phyloP scores from a whole-genome alignment of 805 yeast genomes.

The Saturnispora saitoi region DNA sequence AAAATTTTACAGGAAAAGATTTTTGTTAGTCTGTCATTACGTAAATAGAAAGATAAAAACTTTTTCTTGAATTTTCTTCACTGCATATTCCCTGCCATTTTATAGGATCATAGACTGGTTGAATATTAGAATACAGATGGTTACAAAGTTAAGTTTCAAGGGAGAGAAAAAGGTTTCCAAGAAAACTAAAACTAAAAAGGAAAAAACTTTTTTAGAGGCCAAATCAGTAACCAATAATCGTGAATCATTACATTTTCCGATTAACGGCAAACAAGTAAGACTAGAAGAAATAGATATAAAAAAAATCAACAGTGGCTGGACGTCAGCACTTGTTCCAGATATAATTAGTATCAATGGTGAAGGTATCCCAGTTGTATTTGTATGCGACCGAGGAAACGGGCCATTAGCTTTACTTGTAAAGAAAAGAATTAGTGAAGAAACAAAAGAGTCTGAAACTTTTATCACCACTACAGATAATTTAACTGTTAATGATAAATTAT shows the following conservation, averaged over 20 bases:
- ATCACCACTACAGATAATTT: neutral
- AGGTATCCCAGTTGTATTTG: neutral
- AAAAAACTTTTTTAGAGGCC: neutral
- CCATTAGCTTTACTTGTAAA: neutral
- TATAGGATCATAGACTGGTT: no score
- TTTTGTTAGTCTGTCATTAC: no score
- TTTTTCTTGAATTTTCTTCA: no score
- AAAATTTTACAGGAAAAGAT: no score
- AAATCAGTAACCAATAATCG: neutral
- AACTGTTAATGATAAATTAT: neutral
- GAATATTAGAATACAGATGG: constrained; percentile 18
- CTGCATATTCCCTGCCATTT: no score
- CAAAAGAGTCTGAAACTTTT: neutral
- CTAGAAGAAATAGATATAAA: neutral
- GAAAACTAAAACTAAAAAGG: constrained; percentile 6
- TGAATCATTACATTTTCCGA: neutral
- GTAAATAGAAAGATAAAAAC: no score
- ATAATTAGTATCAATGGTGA: neutral
- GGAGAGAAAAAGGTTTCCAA: constrained; percentile 22
- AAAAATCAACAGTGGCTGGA: constrained; percentile 23
- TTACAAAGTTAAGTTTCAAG: constrained; percentile 26
- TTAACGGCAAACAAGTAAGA: neutral
- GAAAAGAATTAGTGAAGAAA: neutral
- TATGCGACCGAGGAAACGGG: neutral
- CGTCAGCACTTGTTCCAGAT: constrained; percentile 16